Base-by-base conservation (phyloP, 495 filamentous ascomycete species). In the Aspergillus biplanus region DNA sequence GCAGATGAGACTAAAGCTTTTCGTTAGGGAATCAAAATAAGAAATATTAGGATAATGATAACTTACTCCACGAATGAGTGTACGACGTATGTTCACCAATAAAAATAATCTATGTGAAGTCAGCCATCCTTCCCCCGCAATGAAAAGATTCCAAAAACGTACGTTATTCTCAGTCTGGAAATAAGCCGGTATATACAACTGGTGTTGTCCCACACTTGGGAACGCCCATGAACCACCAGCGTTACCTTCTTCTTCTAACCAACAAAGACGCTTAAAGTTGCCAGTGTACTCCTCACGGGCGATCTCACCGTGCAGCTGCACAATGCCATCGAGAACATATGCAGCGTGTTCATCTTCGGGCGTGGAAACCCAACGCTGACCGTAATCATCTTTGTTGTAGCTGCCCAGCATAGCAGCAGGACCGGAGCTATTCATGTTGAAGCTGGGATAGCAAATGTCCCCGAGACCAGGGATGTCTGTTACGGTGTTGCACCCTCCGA, bases 31-130 rank as follows among this genome's bases (percentile, higher is more conserved):
- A 39, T 39, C 6, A 39, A 6, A 39, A 39, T 12, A 39, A 6
- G 6, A 39, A 39, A 39, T 39, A 39, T 39, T 39, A 39, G 35
- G 12, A 39, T 39, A 39, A 39, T 39, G 35, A 12, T 39, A 39
- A 18, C 85, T 83, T 35, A 90, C 87, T 39, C 87, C 87, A 90
- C 4, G 86, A 86, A 66, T 89, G 87, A 7, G 87, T 89, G 64
- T 85, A 88, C 31, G 80, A 82, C 3, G 87, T 90, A 67, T 89
- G 87, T 75, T 90, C 87, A 11, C 87, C 87, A 2, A 89, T 74
- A 58, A 90, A 89, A 37, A 90, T 83, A 60, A 86, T 84, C 35
- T 39, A 39, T 39, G 35, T 39, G 6, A 39, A 39, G 35, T 39
- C 35, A 39, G 35, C 35, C 35, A 39, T 12, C 6, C 35, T 12